Evolutionary conservation across 257 asterid species (phyloP), one percentile per base, ranked within the genome.

Genomic region (Capsicum rhomboideum): DNA sequence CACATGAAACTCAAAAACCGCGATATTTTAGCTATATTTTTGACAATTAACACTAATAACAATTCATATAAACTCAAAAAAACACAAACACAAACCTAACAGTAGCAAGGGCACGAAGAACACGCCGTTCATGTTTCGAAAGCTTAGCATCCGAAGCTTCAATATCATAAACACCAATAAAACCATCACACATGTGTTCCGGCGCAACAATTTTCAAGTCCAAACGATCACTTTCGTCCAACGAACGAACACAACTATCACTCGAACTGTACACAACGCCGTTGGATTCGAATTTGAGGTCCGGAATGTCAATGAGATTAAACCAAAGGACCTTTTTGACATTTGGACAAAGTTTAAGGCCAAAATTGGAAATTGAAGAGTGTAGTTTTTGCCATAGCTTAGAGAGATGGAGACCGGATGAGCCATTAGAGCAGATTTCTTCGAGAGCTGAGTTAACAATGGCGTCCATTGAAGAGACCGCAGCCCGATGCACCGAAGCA

Each of bases 241-340:
- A 88, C 0, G 90, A 83, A 78, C 88, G 86, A 85, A 86, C 85
- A 1, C 82, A 23, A 84, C 86, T 72, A 34, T 84, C 91, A 83
- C 78, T 88, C 40, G 90, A 63, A 67, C 50, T 78, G 34, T 40
- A 80, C 23, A 87, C 79, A 54, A 84, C 83, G n/a, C 89, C 90
- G n/a, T 88, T 31, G 6, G 89, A 87, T 85, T 79, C 90, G 83
- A 93, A 89, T 75, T 86, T 87, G 67, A 93, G 94, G 83, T 92
- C 93, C 8, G 97, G 97, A 44, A 93, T 87, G 83, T 87, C 88
- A 52, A 89, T 86, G 78, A 96, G 93, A 85, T 93, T 93, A 85
- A 90, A 88, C 97, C 98, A 94, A 0, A 94, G 31, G 34, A 91
- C 91, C 74, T 91, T 93, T 90, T 96, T 96, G 88, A 94, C 92